Evolutionary conservation across 164 flowering plant species (phyloP), one percentile per base, ranked within the genome.

Genomic region (Hamamelis virginiana): DNA sequence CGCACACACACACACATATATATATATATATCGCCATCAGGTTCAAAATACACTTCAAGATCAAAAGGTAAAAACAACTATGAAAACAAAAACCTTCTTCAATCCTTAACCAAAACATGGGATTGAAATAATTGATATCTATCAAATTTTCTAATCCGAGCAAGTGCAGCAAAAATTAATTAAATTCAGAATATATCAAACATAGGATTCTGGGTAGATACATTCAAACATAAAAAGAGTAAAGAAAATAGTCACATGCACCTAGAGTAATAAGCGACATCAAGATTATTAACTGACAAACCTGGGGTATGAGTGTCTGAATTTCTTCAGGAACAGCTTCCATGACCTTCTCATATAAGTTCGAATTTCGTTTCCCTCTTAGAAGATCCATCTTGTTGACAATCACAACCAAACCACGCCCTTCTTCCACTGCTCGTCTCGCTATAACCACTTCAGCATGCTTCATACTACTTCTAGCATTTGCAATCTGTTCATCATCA

Each of bases 361-460:
- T 71, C 8, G 81, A 58, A 65, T 86, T 85, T 22, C 79, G 53
- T 69, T 73, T 85, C 56, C 94, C 92, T 69, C 78, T 83, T 56
- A 95, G 77, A 71, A 90, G 90, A 81, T 95, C 97, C 94, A 95
- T 91, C 85, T 95, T 92, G 85, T 92, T 95, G 77, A 90, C 97
- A 72, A 95, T 77, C 41, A 95, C 89, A 43, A 95, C 87, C 82
- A 95, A 78, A 51, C 94, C 96, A 59, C 99, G 91, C 26, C 99
- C 99, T 83, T 92, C 99, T 77, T 91, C 99, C 28, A 95, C 88
- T 28, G 99, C 97, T 65, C 81, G 85, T 78, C 99, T 87, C 45
- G 97, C 98, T 78, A 95, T 91, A 44, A 86, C 92, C 52, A 91
- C 91, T 82, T 93, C 99, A 69, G 91, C 89, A 86, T 95, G 99